A percentile compares a stretch with the other conserved stretches of the same genome.
Evolutionary conservation across 148 eudicot genomes (phyloP).

Genomic region (Spergularia bocconei): DNA sequence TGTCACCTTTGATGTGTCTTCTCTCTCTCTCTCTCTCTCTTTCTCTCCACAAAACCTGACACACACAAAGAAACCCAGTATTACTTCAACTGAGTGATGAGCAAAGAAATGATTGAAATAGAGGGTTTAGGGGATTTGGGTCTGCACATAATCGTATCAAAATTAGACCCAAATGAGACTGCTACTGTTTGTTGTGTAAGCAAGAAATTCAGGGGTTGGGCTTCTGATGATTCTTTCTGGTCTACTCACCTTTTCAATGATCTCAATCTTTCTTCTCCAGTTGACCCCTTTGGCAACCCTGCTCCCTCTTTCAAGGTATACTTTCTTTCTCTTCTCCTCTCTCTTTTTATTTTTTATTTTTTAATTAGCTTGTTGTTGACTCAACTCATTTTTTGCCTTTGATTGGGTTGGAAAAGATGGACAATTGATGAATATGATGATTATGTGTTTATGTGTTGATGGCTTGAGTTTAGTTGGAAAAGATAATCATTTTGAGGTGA

Average conservation of each 20-base stretch:
- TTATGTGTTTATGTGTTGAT: not conserved
- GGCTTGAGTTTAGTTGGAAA: not conserved
- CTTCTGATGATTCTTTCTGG: constrained; percentile 70
- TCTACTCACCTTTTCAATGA: constrained; percentile 47
- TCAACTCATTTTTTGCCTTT: too few relatives aligned
- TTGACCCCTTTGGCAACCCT: constrained; percentile 55
- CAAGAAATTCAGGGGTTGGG: constrained; percentile 43
- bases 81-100: not conserved
- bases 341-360: not conserved
- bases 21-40: too few relatives aligned
- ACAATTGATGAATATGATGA: not conserved
- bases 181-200: constrained; percentile 48
- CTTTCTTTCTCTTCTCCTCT: not conserved
- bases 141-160: constrained; percentile 50
- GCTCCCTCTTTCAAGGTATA: constrained; percentile 60
- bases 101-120: constrained; percentile 21
- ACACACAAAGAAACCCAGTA: too few relatives aligned
- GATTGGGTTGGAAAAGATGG: too few relatives aligned
- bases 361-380: not conserved
- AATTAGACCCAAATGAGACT: constrained; percentile 50
- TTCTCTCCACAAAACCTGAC: too few relatives aligned
- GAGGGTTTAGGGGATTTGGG: constrained; percentile 54
- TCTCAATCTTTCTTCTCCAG: constrained; percentile 53
- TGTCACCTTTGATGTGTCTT: too few relatives aligned
- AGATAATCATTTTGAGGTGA: too few relatives aligned